Evolutionary conservation across 192 early-diverging fungal species (phyloP).

Genomic region (Cetraspora pellucida): DNA sequence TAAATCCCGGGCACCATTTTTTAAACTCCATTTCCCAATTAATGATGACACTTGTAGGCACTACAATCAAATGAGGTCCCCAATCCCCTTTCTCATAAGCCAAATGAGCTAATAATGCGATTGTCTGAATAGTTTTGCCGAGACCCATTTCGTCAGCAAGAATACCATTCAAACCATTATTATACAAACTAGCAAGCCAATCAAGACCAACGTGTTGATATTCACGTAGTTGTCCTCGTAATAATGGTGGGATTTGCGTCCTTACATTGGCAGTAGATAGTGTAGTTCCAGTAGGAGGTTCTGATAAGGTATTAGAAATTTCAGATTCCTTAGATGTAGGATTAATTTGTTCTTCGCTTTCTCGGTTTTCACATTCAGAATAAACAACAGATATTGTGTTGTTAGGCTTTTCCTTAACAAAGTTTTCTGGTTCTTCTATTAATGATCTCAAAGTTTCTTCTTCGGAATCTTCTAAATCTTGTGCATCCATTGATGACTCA

Average conservation of each 20-base stretch:
- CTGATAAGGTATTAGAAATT: slow-evolving; percentile 35
- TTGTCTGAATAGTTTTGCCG: slow-evolving; percentile 68
- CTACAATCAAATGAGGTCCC: slow-evolving; percentile 76
- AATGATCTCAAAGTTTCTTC: neutral
- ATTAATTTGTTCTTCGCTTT: slow-evolving; percentile 21
- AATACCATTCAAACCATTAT: slow-evolving; percentile 79
- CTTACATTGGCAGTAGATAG: slow-evolving; percentile 47
- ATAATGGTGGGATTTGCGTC: slow-evolving; percentile 60
- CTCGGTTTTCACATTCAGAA: neutral
- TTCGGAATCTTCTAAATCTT: slow-evolving; percentile 37
- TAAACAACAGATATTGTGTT: no score
- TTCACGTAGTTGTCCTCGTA: slow-evolving; percentile 74
- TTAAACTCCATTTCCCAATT: slow-evolving; percentile 80
- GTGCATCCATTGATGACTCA: slow-evolving; percentile 29
- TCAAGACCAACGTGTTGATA: slow-evolving; percentile 91
- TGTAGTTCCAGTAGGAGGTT: slow-evolving; percentile 39
- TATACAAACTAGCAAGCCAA: slow-evolving; percentile 87
- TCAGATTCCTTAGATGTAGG: slow-evolving; percentile 33
- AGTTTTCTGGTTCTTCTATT: no score
- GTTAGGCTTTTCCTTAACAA: no score
- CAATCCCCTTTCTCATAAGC: slow-evolving; percentile 63
- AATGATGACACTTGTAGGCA: slow-evolving; percentile 73
- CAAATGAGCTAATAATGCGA: slow-evolving; percentile 66
- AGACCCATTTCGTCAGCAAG: slow-evolving; percentile 72
- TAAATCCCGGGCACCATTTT: slow-evolving; percentile 72